Base-by-base conservation (phyloP, 2,329 filamentous ascomycete species). In the Septoria linicola region DNA sequence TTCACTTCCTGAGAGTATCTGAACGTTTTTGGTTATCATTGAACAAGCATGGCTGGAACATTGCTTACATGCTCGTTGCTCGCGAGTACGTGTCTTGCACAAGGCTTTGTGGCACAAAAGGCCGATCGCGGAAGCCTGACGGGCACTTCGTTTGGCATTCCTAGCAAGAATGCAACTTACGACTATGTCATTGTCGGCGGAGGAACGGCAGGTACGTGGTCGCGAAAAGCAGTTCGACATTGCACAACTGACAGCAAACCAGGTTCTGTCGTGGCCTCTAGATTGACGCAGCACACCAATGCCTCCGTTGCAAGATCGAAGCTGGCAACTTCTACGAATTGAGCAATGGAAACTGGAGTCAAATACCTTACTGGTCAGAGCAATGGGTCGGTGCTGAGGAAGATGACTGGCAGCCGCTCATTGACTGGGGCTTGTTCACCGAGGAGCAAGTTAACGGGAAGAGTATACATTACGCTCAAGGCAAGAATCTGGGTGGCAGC, bases 291-390 rank as follows among this genome's bases (percentile, higher is more conserved):
- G 27, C 42, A 64, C 25, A 46, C 30, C 2, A 51, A 54, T 40
- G 39, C 55, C 10, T 44, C 60, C 8, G 59, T 67, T 3, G 66
- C 64, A 52, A 67, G 8, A 42, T 67, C 14, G 64, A 68, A 49
- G 65, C 63, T 5, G 66, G 66, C 11, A 37, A 19, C 10, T 67
- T 66, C 54, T 66, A 67, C 34, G 64, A 68, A 48, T 37, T 63
- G 2, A 55, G 44, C 42, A 66, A 65, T 37, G 60, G 63, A 3
- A 69, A 67, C 37, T 49, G 58, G 35, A 64, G 60, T 23, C 53
- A 60, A 23, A 59, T 66, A 4, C 66, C 64, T 7, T 62, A 57
- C 8, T 64, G 59, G 52, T 59, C 54, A 10, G 49, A 55, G 4
- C 36, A 53, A 34, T 59, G 54, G 44, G 41, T 55, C 11, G 37